Evolutionary conservation across 805 yeast genomes (phyloP).

Genomic region (Myxozyma kluyveri): DNA sequence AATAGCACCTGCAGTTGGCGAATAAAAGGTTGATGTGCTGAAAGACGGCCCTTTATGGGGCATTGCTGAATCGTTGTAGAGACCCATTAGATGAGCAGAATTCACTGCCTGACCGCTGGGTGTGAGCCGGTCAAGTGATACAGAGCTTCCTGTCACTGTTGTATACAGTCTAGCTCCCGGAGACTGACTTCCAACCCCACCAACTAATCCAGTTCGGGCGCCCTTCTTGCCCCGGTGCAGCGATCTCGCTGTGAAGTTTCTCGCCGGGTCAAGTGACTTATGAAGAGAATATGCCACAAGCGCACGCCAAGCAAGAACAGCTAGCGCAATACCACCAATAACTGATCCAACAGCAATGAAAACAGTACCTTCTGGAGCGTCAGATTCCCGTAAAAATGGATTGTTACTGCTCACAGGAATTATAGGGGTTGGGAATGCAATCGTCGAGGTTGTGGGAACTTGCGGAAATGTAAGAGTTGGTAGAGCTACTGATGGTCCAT

Average conservation of each 20-base stretch:
- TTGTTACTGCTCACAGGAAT: slow-evolving; percentile 61
- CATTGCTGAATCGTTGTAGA: slow-evolving; percentile 21
- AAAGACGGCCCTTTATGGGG: slow-evolving; percentile 28
- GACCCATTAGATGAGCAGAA: slow-evolving; percentile 19
- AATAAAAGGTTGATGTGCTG: slow-evolving; percentile 52
- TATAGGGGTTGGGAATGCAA: slow-evolving; percentile 44
- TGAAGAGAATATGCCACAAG: slow-evolving; percentile 50
- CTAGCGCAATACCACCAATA: slow-evolving; percentile 56
- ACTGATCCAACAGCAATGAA: slow-evolving; percentile 77
- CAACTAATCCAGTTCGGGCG: background rate
- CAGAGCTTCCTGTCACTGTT: slow-evolving; percentile 15
- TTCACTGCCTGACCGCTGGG: slow-evolving; percentile 17
- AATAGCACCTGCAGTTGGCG: slow-evolving; percentile 63
- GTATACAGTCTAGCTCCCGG: slow-evolving; percentile 23
- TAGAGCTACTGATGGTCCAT: too few relatives aligned
- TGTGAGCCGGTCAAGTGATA: slow-evolving; percentile 25
- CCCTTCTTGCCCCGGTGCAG: slow-evolving; percentile 16
- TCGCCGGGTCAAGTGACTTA: slow-evolving; percentile 49
- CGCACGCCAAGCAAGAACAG: slow-evolving; percentile 53
- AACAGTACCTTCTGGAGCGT: slow-evolving; percentile 70
- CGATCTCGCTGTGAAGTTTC: slow-evolving; percentile 29
- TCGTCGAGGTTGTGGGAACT: slow-evolving; percentile 3
- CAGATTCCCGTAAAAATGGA: slow-evolving; percentile 58
- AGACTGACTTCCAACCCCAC: background rate
- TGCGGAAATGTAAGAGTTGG: too few relatives aligned